Evolutionary conservation across 2,329 filamentous ascomycete genomes (phyloP), one percentile per base, ranked within the genome.

Genomic region (Penicillium glabrum): DNA sequence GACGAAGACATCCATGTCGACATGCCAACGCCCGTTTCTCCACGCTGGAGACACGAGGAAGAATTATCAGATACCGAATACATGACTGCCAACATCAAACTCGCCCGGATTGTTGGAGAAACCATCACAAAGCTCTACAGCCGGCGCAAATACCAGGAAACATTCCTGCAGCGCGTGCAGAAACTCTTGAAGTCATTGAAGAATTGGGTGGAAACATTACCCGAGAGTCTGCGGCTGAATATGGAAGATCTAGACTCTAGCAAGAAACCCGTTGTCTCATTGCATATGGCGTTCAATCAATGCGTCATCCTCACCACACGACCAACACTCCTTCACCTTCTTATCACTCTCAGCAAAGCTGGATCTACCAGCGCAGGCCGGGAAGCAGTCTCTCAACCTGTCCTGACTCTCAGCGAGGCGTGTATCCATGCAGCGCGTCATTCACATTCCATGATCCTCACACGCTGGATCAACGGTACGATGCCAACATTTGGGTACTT

Each of bases 1-100:
- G 80, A 83, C 50, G 74, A 79, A 35, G 80, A 81, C 19, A 81
- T 77, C 43, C 73, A 76, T 35, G 65, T 73, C 27, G 72, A 75
- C 51, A 68, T 76, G 61, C 75, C 75, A 4, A 74, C 71, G 16
- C 66, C 65, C 3, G 65, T 72, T 6, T 63, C 60, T 13, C 70
- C 73, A 2, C 59, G 60, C 16, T 65, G 64, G 49, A 58, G 67
- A 33, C 71, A 76, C 24, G 65, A 69, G 21, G 70, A 73, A 54
- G 73, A 77, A 50, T 72, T 76, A 31, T 68, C 69, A 2, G 73
- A 76, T 43, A 69, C 68, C 1, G 72, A 71, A 4, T 73, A 73
- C 53, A 66, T 75, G 50, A 69, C 69, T 6, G 72, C 75, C 3
- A 75, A 73, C 47, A 72, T 76, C 44, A 70, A 70, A 13, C 63